Conservation (phyloP, 257 asterid species). For the Rehmannia glutinosa region DNA sequence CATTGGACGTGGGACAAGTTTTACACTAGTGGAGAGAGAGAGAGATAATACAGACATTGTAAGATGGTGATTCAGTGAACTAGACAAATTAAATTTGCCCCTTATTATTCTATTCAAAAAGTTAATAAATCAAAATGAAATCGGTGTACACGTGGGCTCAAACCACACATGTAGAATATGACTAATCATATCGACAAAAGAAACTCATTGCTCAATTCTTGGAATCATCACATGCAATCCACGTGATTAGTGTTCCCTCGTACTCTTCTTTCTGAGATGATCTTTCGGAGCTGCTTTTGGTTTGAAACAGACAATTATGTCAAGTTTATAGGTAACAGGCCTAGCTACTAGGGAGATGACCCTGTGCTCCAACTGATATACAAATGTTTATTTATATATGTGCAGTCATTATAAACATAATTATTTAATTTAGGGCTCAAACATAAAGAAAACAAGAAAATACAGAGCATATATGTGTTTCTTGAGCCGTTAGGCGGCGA, state of each 20-base stretch:
- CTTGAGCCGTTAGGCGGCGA: conserved; percentile 12
- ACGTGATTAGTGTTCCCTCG: conserved; percentile 33
- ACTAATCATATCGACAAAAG: conserved; percentile 13
- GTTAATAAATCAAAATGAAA: not conserved
- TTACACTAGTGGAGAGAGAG: no score
- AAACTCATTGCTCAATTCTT: not conserved
- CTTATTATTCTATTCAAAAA: not conserved
- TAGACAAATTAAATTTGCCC: not conserved
- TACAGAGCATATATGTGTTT: conserved; percentile 20
- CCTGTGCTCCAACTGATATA: conserved; percentile 31
- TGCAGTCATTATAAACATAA: conserved; percentile 23
- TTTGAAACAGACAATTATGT: conserved; percentile 28
- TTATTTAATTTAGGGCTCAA: no score
- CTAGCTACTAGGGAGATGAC: conserved; percentile 12
- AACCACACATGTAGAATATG: conserved; percentile 9
- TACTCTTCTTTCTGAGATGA: not conserved
- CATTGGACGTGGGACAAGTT: no score
- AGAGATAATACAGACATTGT: not conserved
- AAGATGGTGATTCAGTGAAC: not conserved
- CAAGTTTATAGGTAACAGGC: conserved; percentile 19
- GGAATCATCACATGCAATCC: conserved; percentile 23
- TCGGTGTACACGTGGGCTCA: conserved; percentile 25
- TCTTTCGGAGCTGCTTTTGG: not conserved
- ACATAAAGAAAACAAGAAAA: no score
- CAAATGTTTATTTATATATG: not conserved